These are phyloP conservation scores for Salix purpurea DNA, from an alignment of 345 rosid species.

Conservation along the genomic window DNA sequence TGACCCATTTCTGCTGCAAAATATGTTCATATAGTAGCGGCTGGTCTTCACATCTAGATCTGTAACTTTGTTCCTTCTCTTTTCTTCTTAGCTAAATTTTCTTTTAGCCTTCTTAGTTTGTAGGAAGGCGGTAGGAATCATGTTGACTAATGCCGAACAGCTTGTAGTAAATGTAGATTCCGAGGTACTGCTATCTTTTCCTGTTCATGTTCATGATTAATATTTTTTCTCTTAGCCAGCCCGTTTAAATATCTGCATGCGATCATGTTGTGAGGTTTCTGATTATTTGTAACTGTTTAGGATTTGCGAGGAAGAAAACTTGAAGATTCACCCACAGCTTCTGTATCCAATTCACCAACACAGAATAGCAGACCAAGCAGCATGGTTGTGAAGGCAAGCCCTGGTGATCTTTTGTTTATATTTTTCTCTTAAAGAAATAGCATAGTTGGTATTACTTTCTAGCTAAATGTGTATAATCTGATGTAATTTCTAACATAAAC, in stretches of 20 bases:
- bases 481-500: not conserved
- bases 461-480: not conserved
- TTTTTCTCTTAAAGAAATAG: not conserved
- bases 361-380: slow-evolving; percentile 44
- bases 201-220: not conserved
- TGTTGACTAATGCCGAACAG: slow-evolving; percentile 18
- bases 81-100: not conserved
- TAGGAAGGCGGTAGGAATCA: not conserved
- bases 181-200: slow-evolving; percentile 16
- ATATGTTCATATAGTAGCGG: not conserved
- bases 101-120: not conserved
- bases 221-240: too few relatives aligned
- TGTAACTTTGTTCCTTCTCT: not conserved
- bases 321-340: slow-evolving; percentile 19
- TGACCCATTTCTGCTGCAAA: not conserved
- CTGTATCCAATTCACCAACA: slow-evolving; percentile 17
- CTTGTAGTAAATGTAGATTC: slow-evolving; percentile 8
- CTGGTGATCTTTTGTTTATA: not conserved
- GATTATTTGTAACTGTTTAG: slow-evolving; percentile 2
- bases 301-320: slow-evolving; percentile 13
- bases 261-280: not conserved
- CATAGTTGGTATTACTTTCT: not conserved
- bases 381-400: slow-evolving; percentile 45
- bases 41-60: not conserved
- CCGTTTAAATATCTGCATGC: not conserved